Evolutionary conservation across 2,329 filamentous ascomycete species (phyloP), one percentile per base, ranked within the genome.

Genomic region (Orbilia brochopaga): DNA sequence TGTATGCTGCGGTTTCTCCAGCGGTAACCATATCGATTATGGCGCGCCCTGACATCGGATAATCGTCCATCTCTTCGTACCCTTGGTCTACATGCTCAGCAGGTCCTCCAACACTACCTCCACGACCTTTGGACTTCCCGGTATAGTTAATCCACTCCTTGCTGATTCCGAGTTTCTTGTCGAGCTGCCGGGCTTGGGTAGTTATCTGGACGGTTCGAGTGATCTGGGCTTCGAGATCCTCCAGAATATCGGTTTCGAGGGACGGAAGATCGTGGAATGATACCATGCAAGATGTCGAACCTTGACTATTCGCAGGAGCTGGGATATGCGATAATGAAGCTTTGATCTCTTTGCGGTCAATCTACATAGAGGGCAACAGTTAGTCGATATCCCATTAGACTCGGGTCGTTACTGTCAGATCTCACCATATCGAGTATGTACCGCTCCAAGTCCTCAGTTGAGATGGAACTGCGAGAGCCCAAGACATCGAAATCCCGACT

Each of bases 61-160:
- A 72, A 23, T 72, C 67, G 15, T 72, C 67, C 67, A 70, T 70
- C 21, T 72, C 67, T 30, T 72, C 67, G 15, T 65, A 72, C 4
- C 67, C 67, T n/a, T 72, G 67, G 32, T 72, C 67, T 8, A 52
- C 30, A 40, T 65, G 60, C 19, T 65, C 67, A 21, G 35, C 37
- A 17, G 67, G 57, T 13, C 52, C 50, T n/a, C 58, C 52, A 8
- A 50, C 40, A 5, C 48, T 60, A 32, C 58, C 27, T 32, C 27
- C 50, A 17, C 67, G 67, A 6, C 51, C 52, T 23, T 58, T 65
- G 19, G 51, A 56, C 72, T 81, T 84, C 75, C 82, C 83, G 57
- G 83, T 69, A 56, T 81, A 81, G 48, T 86, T 84, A 32, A 87
- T 79, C 75, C 85, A 86, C 76, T 88, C 86, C 75, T 83, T 85